A percentile compares a stretch with the other conserved stretches of the same genome.
Conservation (phyloP, 768 basidiomycete genomes). For the Trametes cinnabarina region DNA sequence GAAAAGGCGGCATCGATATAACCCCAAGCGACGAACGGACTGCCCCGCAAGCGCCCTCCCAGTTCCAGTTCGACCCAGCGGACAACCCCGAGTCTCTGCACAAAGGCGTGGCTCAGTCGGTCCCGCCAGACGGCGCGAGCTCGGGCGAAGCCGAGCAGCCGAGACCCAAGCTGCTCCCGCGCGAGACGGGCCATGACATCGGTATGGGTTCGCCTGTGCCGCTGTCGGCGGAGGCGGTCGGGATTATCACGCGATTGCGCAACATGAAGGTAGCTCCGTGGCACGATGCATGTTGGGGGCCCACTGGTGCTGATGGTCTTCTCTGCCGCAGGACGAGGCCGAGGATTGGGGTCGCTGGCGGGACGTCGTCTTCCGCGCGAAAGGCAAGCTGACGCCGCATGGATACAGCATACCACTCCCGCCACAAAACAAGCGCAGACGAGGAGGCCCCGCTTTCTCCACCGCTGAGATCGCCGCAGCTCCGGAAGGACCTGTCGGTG, state of each 20-base stretch:
- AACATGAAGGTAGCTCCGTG: constrained; percentile 68
- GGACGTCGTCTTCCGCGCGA: constrained; percentile 79
- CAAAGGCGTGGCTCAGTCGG: background rate
- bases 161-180: constrained; percentile 55
- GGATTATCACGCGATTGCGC: constrained; percentile 72
- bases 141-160: background rate
- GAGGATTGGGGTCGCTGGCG: constrained; percentile 91
- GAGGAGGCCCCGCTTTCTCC: constrained; percentile 47
- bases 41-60: constrained; percentile 55
- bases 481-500: background rate
- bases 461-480: background rate
- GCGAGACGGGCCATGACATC: constrained; percentile 84
- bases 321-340: constrained; percentile 71
- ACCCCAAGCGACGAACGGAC: constrained; percentile 63
- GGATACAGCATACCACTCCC: constrained; percentile 49
- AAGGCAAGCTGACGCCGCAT: constrained; percentile 50
- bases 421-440: constrained; percentile 56
- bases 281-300: background rate
- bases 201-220: constrained; percentile 86
- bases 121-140: background rate
- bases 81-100: constrained; percentile 27
- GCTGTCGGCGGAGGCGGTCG: constrained; percentile 72
- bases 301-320: background rate
- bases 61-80: constrained; percentile 30
- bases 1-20: constrained; percentile 79